A percentile compares a stretch with the other conserved stretches of the same genome.
phyloP scores from a whole-genome alignment of 805 yeast genomes.

The Lachancea meyersii region DNA sequence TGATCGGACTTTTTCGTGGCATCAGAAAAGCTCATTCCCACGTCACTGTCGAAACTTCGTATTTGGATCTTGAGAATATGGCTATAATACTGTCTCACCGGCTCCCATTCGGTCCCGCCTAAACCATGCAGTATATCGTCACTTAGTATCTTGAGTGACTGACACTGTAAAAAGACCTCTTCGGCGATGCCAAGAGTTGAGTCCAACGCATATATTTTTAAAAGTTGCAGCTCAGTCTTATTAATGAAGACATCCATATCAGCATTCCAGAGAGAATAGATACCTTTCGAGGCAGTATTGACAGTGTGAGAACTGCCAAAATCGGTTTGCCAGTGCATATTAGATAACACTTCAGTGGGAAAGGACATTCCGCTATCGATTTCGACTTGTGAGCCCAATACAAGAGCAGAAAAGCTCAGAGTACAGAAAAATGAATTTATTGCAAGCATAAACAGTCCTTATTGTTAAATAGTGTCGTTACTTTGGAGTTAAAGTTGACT shows the following conservation, averaged over 20 bases:
- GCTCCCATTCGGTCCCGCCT: slow-evolving; percentile 1
- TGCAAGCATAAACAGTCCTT: not conserved
- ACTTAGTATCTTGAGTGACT: not conserved
- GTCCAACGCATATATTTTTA: not conserved
- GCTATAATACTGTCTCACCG: not conserved
- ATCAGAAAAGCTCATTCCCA: not conserved
- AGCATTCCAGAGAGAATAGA: not conserved
- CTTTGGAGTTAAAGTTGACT: no score
- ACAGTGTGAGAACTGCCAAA: not conserved
- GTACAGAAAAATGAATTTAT: not conserved
- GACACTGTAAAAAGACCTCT: not conserved
- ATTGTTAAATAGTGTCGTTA: no score
- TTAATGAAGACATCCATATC: not conserved
- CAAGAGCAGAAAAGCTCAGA: not conserved
- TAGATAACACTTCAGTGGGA: not conserved
- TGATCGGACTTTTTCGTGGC: not conserved
- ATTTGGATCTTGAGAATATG: not conserved
- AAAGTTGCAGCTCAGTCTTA: not conserved
- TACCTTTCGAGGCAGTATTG: not conserved
- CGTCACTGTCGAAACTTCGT: not conserved
- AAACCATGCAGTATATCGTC: not conserved
- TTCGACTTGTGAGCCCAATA: not conserved
- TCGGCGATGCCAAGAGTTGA: slow-evolving; percentile 1
- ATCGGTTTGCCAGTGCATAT: not conserved
- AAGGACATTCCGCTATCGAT: not conserved